phyloP scores from a whole-genome alignment of 108 stramenopile genomes.

The Stephanodiscus minutulus region DNA sequence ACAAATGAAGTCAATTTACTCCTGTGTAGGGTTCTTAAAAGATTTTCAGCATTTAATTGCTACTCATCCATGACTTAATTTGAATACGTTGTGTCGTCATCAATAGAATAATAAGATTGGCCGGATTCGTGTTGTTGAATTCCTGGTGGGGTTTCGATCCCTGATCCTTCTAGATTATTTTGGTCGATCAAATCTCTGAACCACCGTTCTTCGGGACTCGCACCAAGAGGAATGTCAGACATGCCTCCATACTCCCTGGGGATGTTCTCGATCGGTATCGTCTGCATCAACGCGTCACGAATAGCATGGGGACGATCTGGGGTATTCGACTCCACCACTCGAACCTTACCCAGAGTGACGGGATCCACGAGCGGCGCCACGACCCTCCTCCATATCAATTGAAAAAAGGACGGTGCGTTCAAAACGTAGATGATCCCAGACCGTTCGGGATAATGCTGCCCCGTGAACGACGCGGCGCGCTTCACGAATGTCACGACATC shows the following conservation, averaged over 20 bases:
- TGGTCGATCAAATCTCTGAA: constrained; percentile 55
- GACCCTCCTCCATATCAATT: constrained; percentile 65
- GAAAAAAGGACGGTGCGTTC: constrained; percentile 64
- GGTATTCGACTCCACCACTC: constrained; percentile 11
- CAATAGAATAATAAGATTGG: background rate
- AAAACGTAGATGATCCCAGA: constrained; percentile 48
- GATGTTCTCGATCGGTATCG: constrained; percentile 67
- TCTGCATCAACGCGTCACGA: constrained; percentile 45
- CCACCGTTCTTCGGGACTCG: constrained; percentile 58
- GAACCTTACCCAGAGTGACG: constrained; percentile 65
- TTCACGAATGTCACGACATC: constrained; percentile 76
- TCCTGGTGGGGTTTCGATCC: background rate
- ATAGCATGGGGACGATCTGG: constrained; percentile 52
- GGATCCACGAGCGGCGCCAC: constrained; percentile 67
- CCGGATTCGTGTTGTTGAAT: background rate
- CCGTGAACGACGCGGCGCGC: constrained; percentile 54
- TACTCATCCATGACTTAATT: no score
- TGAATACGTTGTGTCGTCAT: no score
- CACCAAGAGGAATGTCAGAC: constrained; percentile 58
- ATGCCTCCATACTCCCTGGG: constrained; percentile 73
- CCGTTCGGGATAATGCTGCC: constrained; percentile 78
- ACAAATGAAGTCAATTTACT: no score
- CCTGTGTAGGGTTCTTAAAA: no score
- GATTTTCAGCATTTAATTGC: no score
- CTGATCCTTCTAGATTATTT: constrained; percentile 34